Percentiles rank a stretch among this genome's conserved stretches.
Evolutionary conservation across 352 stramenopile genomes (phyloP).

Genomic region (Pythium coloratum): DNA sequence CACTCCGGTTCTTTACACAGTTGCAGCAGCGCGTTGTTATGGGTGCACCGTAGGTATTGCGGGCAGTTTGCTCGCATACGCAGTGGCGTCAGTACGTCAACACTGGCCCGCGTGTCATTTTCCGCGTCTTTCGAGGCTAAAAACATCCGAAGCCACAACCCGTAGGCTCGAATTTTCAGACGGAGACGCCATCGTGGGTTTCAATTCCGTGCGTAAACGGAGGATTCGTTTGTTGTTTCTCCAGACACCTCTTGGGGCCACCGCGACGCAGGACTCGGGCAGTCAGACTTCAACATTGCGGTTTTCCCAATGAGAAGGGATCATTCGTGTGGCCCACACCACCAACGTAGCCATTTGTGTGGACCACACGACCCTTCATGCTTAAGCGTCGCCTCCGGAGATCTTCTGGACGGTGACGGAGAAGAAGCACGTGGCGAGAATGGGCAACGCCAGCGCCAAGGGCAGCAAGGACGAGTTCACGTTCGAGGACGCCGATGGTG

Average conservation of each 20-base stretch:
- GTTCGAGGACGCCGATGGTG: slow-evolving; percentile 72
- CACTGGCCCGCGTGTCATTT: not conserved
- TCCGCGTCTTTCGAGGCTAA: slow-evolving; percentile 2
- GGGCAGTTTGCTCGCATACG: not conserved
- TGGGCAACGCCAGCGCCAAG: slow-evolving; percentile 56
- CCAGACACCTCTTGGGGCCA: not conserved
- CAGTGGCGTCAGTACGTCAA: slow-evolving; percentile 13
- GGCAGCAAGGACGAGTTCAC: slow-evolving; percentile 81
- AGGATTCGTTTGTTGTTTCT: not conserved
- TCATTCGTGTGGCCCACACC: slow-evolving; percentile 21
- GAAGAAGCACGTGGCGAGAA: not conserved
- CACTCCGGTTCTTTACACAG: not conserved
- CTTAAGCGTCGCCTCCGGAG: slow-evolving; percentile 17
- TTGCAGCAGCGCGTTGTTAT: not conserved
- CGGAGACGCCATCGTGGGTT: not conserved
- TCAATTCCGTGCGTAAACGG: not conserved
- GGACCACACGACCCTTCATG: slow-evolving; percentile 9
- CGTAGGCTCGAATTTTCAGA: not conserved
- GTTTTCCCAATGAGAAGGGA: not conserved
- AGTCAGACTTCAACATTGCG: slow-evolving; percentile 5
- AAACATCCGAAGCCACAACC: not conserved
- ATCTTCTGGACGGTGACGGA: not conserved
- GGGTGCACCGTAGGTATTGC: not conserved
- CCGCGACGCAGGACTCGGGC: not conserved
- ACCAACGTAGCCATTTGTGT: slow-evolving; percentile 22